phyloP scores from a whole-genome alignment of 1,284 basidiomycete species.

The Ganoderma resinaceum region DNA sequence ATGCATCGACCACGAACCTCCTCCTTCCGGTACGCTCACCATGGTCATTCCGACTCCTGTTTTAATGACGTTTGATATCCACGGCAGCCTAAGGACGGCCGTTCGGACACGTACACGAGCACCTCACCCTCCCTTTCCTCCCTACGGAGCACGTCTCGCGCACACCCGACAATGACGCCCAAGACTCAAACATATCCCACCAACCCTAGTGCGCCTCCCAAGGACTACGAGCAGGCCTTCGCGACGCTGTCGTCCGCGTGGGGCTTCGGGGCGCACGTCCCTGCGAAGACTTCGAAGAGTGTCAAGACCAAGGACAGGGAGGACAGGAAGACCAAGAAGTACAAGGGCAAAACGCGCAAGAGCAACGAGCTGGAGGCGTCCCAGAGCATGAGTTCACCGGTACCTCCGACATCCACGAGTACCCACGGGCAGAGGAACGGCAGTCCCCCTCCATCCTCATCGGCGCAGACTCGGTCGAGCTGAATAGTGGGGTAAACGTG shows the following conservation, averaged over 20 bases:
- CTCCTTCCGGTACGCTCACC: not conserved
- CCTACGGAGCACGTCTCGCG: not conserved
- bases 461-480: not conserved
- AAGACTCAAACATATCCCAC: not conserved
- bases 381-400: not conserved
- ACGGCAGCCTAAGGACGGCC: not conserved
- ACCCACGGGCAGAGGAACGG: not conserved
- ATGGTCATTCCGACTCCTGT: not conserved
- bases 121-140: not conserved
- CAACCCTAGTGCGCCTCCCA: not conserved
- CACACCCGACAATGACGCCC: not conserved
- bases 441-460: not conserved
- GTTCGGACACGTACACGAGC: not conserved
- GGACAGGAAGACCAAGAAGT: not conserved
- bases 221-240: constrained; percentile 2
- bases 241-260: not conserved
- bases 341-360: not conserved
- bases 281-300: not conserved
- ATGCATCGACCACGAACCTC: not conserved
- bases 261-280: not conserved
- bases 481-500: not conserved
- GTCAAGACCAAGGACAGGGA: not conserved
- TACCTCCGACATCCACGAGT: not conserved
- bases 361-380: not conserved
- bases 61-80: not conserved